Evolutionary conservation across 768 basidiomycete species (phyloP).

Genomic region (Sporobolomyces roseus): DNA sequence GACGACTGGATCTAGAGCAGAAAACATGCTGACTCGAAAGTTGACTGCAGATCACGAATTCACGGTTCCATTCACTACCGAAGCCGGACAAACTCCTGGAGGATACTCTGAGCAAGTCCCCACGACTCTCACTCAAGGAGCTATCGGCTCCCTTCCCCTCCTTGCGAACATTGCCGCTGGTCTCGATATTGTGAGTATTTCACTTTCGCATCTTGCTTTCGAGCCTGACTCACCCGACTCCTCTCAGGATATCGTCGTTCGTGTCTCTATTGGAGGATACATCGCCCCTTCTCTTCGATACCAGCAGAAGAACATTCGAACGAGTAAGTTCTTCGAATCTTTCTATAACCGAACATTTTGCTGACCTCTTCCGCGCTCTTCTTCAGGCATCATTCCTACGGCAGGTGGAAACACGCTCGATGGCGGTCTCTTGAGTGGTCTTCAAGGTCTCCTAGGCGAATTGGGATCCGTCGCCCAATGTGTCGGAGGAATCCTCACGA

Average conservation of each 20-base stretch:
- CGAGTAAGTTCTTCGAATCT: slow-evolving; percentile 4
- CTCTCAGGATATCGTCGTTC: slow-evolving; percentile 13
- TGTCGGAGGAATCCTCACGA: slow-evolving; percentile 13
- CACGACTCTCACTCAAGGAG: slow-evolving; percentile 18
- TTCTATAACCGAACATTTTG: too few species aligned
- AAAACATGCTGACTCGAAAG: too few species aligned
- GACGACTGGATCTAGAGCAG: too few species aligned
- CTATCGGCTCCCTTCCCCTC: slow-evolving; percentile 13
- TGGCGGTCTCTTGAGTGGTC: slow-evolving; percentile 3
- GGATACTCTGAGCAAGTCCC: slow-evolving; percentile 53
- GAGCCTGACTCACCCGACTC: not conserved
- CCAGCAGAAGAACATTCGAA: slow-evolving; percentile 23
- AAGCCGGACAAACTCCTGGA: slow-evolving; percentile 53
- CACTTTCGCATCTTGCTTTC: not conserved
- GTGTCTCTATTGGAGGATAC: slow-evolving; percentile 27
- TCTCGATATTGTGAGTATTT: slow-evolving; percentile 23
- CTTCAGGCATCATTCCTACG: not conserved
- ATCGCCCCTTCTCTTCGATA: slow-evolving; percentile 19
- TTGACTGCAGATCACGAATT: slow-evolving; percentile 57
- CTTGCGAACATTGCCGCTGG: slow-evolving; percentile 9
- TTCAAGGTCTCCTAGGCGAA: slow-evolving; percentile 17
- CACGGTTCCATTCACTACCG: slow-evolving; percentile 54
- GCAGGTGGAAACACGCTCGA: slow-evolving; percentile 7
- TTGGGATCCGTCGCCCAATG: slow-evolving; percentile 12
- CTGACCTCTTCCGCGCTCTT: too few species aligned